Conservation (phyloP, 192 early-diverging fungal species). For the Allomyces arbusculus region DNA sequence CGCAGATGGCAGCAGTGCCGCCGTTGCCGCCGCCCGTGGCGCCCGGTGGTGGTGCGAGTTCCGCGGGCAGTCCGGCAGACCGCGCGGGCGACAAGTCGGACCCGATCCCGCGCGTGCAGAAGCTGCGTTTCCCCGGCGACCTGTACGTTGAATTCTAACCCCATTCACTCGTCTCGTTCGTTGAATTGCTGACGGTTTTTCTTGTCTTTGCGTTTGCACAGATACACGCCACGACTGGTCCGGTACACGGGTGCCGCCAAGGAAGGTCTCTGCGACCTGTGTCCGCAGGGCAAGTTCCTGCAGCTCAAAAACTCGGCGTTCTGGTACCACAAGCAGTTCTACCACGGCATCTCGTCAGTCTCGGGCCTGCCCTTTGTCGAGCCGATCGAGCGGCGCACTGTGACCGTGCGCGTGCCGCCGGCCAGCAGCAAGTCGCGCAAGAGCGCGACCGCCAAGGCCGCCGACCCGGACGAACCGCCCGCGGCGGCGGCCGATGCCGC, state of each 20-base stretch:
- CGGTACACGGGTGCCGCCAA: slow-evolving; percentile 48
- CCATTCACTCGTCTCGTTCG: too few relatives aligned
- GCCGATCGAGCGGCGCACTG: slow-evolving; percentile 49
- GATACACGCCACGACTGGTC: slow-evolving; percentile 62
- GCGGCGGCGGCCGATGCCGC: too few relatives aligned
- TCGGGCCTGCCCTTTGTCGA: slow-evolving; percentile 52
- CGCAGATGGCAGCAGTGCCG: too few relatives aligned
- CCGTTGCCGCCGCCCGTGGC: too few relatives aligned
- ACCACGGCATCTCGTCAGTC: slow-evolving; percentile 67
- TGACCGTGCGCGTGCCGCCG: slow-evolving; percentile 3
- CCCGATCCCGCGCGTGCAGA: slow-evolving; percentile 43
- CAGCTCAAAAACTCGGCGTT: slow-evolving; percentile 74
- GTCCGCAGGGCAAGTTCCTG: slow-evolving; percentile 62
- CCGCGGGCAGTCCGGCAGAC: too few relatives aligned
- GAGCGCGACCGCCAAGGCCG: slow-evolving; percentile 13
- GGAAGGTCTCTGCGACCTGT: slow-evolving; percentile 68
- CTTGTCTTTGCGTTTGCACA: too few relatives aligned
- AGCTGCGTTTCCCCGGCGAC: slow-evolving; percentile 45
- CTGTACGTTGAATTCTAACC: slow-evolving; percentile 11
- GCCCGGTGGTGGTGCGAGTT: too few relatives aligned
- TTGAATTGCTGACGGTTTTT: too few relatives aligned
- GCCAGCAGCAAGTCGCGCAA: too few relatives aligned
- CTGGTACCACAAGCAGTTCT: slow-evolving; percentile 81
- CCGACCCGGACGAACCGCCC: slow-evolving; percentile 8
- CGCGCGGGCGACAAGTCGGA: slow-evolving; percentile 7